Evolutionary conservation across 768 basidiomycete species (phyloP).

Genomic region (Lactarius quietus): DNA sequence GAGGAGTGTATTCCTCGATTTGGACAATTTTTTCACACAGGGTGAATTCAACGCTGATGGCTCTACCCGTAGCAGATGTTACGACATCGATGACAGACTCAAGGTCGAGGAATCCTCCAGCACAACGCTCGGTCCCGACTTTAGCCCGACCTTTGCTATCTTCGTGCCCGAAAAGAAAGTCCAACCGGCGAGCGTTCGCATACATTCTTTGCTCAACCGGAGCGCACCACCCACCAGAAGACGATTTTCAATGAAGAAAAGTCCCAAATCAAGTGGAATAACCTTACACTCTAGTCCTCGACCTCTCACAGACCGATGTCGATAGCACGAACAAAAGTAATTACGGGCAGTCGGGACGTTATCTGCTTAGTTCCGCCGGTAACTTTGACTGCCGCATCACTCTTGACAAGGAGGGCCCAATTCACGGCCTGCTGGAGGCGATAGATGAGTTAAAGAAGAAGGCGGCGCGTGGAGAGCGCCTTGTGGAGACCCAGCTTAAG

Average conservation of each 20-base stretch:
- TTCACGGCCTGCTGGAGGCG: constrained; percentile 98
- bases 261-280: constrained; percentile 94
- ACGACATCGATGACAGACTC: constrained; percentile 77
- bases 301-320: constrained; percentile 94
- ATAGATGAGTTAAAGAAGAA: constrained; percentile 98
- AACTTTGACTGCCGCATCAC: constrained; percentile 89
- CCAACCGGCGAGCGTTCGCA: constrained; percentile 81
- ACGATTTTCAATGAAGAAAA: constrained; percentile 96
- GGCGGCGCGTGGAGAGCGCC: constrained; percentile 79
- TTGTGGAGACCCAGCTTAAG: constrained; percentile 93
- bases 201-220: constrained; percentile 70
- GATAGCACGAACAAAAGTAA: constrained; percentile 97
- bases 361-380: constrained; percentile 87
- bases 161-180: constrained; percentile 98
- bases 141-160: constrained; percentile 85
- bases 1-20: too few species aligned
- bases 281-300: constrained; percentile 85
- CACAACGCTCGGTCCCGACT: constrained; percentile 74
- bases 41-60: too few species aligned
- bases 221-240: constrained; percentile 70
- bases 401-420: constrained; percentile 94
- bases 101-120: constrained; percentile 76
- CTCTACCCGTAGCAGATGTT: too few species aligned
- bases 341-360: constrained; percentile 96
- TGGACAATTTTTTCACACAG: too few species aligned